These are phyloP conservation scores for Cucurbita maxima DNA, from an alignment of 306 rosid genomes.

Conservation along the genomic window DNA sequence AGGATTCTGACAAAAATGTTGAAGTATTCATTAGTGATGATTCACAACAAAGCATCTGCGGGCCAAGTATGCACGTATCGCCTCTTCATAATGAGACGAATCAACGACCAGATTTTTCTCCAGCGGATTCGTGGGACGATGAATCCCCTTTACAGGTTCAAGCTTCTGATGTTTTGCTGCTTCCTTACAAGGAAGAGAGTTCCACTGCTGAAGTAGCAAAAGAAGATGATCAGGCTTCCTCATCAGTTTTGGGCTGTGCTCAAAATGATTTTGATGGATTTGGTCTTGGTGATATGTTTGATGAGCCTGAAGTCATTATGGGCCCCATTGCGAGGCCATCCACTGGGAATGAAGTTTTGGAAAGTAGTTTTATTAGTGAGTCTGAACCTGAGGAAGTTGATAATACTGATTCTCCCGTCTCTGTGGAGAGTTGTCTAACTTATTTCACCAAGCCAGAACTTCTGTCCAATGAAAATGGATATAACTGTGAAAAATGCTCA, in stretches of 20 bases:
- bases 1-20: conserved; percentile 24
- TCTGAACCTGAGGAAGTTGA: conserved; percentile 98
- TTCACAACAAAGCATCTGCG: conserved; percentile 24
- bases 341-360: conserved; percentile 25
- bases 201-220: conserved; percentile 24
- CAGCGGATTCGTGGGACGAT: conserved; percentile 43
- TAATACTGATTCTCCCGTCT: conserved; percentile 68
- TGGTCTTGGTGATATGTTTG: conserved; percentile 68
- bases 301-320: conserved; percentile 57
- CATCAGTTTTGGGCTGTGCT: conserved; percentile 32
- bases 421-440: conserved; percentile 80
- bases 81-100: neutral
- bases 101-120: conserved; percentile 25
- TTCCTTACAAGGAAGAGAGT: conserved; percentile 60
- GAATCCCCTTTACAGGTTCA: conserved; percentile 66
- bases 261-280: conserved; percentile 72
- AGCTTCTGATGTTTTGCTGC: conserved; percentile 54
- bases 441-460: conserved; percentile 85
- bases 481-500: conserved; percentile 89
- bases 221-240: conserved; percentile 45
- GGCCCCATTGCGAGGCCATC: conserved; percentile 69
- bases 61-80: conserved; percentile 21
- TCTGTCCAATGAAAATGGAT: conserved; percentile 76
- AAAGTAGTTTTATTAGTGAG: conserved; percentile 44
- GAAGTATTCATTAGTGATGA: conserved; percentile 13